Base-by-base conservation (phyloP, 306 rosid species). In the Canavalia gladiata region DNA sequence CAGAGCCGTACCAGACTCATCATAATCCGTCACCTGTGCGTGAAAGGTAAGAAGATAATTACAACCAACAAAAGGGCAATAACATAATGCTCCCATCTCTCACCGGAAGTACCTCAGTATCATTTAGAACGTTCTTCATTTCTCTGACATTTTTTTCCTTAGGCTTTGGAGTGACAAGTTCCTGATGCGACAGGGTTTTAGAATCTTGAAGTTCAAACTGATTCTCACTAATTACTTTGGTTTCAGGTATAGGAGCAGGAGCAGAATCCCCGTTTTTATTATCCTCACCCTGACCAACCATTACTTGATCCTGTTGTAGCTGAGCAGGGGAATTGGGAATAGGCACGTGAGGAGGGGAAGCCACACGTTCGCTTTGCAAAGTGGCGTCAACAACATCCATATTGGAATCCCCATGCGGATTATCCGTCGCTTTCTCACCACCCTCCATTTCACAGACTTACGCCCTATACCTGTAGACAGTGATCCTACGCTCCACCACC, bases 1-100 rank as follows among this genome's bases (percentile, higher is more conserved):
- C 65, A 68, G 83, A 10, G 56, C 31, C 1, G 85, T 51, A 29
- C 85, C 97, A 7, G 86, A 35, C 46, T 90, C 96, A 11, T 87
- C 96, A 41, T 76, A 87, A 75, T 84, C 90, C 4, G 81, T 58
- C 92, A 84, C 87, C 94, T 92, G 84, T 49, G 25, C 35, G 28
- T 34, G 9, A 76, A 75, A 59, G 18, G 18, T 25, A 52, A 41
- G 59, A 45, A 41, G 54, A 68, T 3, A 49, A 62, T 31, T 25
- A 79, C 29, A 70, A 59, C 18, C 11, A 13, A 66, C 11, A 2
- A 29, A 75, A 72, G 30, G 41, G 64, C 28, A 41, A 46, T 2
- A 76, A 75, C 39, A 10, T 6, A 30, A 37, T 3, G 42, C 60
- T 47, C 30, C 4, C 7, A n/a, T 5, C 10, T 68, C 31, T 45